Evolutionary conservation across 371 early-diverging fungal genomes (phyloP), one percentile per base, ranked within the genome.

Genomic region (Rhizopus arrhizus): DNA sequence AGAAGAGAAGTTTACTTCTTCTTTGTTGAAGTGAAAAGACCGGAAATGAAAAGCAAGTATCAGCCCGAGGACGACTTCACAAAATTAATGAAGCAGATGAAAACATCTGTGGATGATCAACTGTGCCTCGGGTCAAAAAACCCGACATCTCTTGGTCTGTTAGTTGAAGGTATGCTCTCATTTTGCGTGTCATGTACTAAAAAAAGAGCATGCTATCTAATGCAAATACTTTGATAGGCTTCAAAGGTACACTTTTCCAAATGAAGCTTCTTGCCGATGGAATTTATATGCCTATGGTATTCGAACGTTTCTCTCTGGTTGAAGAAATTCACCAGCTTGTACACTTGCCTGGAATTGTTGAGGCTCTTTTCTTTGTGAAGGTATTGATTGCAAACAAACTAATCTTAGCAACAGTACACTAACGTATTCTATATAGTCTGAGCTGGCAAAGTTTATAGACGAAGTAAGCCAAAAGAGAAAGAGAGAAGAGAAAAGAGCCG

Each of bases 321-420:
- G n/a, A n/a, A n/a, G n/a, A n/a, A n/a, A n/a, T n/a, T n/a, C n/a
- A n/a, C n/a, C n/a, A n/a, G n/a, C n/a, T n/a, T n/a, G n/a, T n/a
- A n/a, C n/a, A n/a, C n/a, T n/a, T n/a, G n/a, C n/a, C n/a, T n/a
- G n/a, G n/a, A n/a, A n/a, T n/a, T n/a, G n/a, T n/a, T n/a, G n/a
- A n/a, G n/a, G n/a, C n/a, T n/a, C n/a, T n/a, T n/a, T n/a, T n/a
- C n/a, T n/a, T n/a, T n/a, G n/a, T n/a, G n/a, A n/a, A n/a, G n/a
- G n/a, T n/a, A n/a, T n/a, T n/a, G n/a, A n/a, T n/a, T n/a, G n/a
- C n/a, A n/a, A n/a, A n/a, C n/a, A n/a, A n/a, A n/a, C n/a, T n/a
- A n/a, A n/a, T n/a, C n/a, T n/a, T n/a, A n/a, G n/a, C 64, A 59
- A 50, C 38, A 64, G 46, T 48, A 46, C 45, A 64, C 42, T 64